Evolutionary conservation across 1,139 yeast genomes (phyloP).

Genomic region (Blastobotrys illinoisensis): DNA sequence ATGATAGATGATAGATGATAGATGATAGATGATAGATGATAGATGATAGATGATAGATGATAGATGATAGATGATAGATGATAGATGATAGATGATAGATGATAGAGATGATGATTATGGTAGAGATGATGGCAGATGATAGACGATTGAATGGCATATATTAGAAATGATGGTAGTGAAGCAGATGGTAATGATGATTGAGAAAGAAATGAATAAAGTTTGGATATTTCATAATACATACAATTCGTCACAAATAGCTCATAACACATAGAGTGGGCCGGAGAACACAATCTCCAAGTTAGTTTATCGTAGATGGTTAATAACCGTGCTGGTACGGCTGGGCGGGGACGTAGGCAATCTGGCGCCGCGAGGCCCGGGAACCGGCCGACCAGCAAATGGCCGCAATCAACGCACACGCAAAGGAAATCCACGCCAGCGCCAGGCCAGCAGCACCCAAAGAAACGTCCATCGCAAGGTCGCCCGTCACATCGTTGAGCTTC

Average conservation of each 20-base stretch:
- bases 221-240: neutral
- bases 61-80: too few species aligned
- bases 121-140: too few species aligned
- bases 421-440: conserved; percentile 7
- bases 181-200: too few species aligned
- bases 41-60: too few species aligned
- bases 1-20: too few species aligned
- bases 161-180: too few species aligned
- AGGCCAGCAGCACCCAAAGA: conserved; percentile 8
- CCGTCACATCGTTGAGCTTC: conserved; percentile 7
- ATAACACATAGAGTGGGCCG: neutral
- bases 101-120: too few species aligned
- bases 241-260: neutral
- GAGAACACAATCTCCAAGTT: too few species aligned
- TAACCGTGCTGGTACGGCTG: neutral
- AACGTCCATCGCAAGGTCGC: conserved; percentile 1
- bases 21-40: too few species aligned
- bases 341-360: conserved; percentile 5
- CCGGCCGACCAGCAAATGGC: conserved; percentile 2
- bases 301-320: too few species aligned
- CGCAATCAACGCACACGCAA: neutral
- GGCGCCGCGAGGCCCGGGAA: conserved; percentile 4
- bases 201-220: neutral
- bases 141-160: too few species aligned
- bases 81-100: too few species aligned